phyloP scores from a whole-genome alignment of 768 basidiomycete genomes.

The Boletus reticulatus region DNA sequence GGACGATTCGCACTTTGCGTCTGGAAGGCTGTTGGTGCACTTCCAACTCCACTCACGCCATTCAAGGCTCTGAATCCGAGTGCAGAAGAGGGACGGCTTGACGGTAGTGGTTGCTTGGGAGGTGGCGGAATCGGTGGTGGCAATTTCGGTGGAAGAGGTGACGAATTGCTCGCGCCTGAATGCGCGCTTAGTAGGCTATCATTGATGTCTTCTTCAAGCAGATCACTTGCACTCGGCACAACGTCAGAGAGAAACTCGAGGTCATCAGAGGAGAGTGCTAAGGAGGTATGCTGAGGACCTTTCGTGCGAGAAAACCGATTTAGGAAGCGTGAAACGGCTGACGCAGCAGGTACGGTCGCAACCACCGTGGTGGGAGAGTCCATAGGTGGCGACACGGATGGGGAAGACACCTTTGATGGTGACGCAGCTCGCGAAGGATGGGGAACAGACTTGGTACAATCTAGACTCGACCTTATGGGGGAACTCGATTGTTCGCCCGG shows the following conservation, averaged over 20 bases:
- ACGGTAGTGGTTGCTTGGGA: slow-evolving; percentile 24
- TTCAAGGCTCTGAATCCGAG: not conserved
- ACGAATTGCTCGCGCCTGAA: slow-evolving; percentile 40
- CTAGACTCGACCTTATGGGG: slow-evolving; percentile 32
- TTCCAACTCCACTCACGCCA: not conserved
- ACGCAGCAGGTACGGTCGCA: slow-evolving; percentile 38
- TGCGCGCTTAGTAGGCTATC: slow-evolving; percentile 37
- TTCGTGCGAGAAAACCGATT: slow-evolving; percentile 64
- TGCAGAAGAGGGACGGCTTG: slow-evolving; percentile 9
- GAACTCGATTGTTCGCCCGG: slow-evolving; percentile 20
- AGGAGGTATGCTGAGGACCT: slow-evolving; percentile 43
- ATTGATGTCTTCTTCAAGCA: slow-evolving; percentile 33
- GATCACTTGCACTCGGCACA: slow-evolving; percentile 54
- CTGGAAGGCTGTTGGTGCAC: not conserved
- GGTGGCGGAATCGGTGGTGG: slow-evolving; percentile 47
- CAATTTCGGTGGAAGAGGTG: slow-evolving; percentile 41
- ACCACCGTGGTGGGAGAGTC: slow-evolving; percentile 1
- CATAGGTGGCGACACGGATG: slow-evolving; percentile 12
- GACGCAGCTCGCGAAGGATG: slow-evolving; percentile 16
- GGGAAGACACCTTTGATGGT: slow-evolving; percentile 11
- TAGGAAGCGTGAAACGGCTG: slow-evolving; percentile 82
- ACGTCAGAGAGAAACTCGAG: slow-evolving; percentile 75
- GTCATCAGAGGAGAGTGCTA: slow-evolving; percentile 77
- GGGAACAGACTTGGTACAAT: slow-evolving; percentile 17
- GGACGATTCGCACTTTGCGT: not conserved